Percentiles rank a stretch among this genome's conserved stretches.
Evolutionary conservation across 768 basidiomycete species (phyloP).

Genomic region (Pulveroboletus sp.): DNA sequence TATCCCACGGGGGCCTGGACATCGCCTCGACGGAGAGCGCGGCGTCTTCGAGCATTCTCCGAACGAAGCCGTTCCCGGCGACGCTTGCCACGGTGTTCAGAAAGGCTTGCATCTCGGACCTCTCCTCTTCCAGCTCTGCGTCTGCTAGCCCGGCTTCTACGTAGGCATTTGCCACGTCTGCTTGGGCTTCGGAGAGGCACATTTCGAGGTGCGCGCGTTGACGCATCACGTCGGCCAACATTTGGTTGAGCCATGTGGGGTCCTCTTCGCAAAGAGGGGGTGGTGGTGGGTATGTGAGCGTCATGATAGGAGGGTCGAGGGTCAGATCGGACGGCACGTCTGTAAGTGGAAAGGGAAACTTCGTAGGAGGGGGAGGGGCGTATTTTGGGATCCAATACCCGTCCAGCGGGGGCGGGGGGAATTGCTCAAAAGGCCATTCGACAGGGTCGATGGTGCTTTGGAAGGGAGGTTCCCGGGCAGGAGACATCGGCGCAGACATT

Average conservation of each 20-base stretch:
- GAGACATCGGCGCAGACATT: constrained; percentile 6
- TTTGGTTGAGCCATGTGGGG: constrained; percentile 24
- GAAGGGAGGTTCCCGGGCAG: neutral
- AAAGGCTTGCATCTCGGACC: constrained; percentile 21
- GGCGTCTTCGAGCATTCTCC: constrained; percentile 22
- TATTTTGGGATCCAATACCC: constrained; percentile 25
- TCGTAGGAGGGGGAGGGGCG: constrained; percentile 16
- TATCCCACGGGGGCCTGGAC: constrained; percentile 5
- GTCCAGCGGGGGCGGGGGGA: constrained; percentile 24
- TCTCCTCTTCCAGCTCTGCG: constrained; percentile 23
- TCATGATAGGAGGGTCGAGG: constrained; percentile 27
- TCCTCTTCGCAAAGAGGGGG: constrained; percentile 23
- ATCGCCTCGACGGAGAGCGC: constrained; percentile 10
- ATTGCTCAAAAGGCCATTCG: constrained; percentile 27
- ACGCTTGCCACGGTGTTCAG: constrained; percentile 19
- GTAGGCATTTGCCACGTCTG: constrained; percentile 21
- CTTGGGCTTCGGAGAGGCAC: constrained; percentile 12
- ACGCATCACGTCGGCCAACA: constrained; percentile 25
- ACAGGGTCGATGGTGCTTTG: neutral
- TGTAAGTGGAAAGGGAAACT: constrained; percentile 9
- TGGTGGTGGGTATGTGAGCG: constrained; percentile 25
- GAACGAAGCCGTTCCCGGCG: constrained; percentile 27
- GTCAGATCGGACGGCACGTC: constrained; percentile 2
- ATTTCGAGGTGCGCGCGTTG: constrained; percentile 20
- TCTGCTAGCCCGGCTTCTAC: constrained; percentile 27